A percentile compares a stretch with the other conserved stretches of the same genome.
phyloP scores from a whole-genome alignment of 371 early-diverging fungal genomes.

The Saksenaea vasiformis region DNA sequence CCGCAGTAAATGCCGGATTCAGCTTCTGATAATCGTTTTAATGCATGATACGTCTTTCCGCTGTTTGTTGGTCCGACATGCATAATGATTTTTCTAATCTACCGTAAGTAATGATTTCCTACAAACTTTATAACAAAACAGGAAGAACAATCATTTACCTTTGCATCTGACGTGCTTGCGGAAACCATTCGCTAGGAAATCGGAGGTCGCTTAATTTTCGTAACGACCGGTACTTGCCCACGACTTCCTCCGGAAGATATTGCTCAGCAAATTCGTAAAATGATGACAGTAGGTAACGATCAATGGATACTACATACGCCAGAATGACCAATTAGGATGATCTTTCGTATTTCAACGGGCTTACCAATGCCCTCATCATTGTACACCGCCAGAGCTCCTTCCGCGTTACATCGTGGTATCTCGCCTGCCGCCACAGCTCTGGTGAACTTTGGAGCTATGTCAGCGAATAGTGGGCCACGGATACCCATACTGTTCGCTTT shows the following conservation, averaged over 20 bases:
- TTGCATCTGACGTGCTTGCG: constrained; percentile 71
- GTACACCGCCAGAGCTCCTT: neutral
- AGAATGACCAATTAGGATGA: neutral
- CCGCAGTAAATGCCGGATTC: constrained; percentile 86
- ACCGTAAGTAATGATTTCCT: neutral
- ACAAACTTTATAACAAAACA: neutral
- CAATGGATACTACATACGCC: constrained; percentile 20
- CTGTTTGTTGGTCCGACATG: constrained; percentile 98
- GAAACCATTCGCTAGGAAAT: constrained; percentile 82
- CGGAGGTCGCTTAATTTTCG: constrained; percentile 73
- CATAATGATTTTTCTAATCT: constrained; percentile 73
- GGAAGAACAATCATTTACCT: constrained; percentile 38
- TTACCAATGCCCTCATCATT: constrained; percentile 16
- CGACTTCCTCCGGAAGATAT: constrained; percentile 28
- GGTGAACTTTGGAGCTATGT: constrained; percentile 20
- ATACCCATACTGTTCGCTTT: constrained; percentile 31
- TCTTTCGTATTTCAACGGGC: neutral
- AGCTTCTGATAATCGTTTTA: constrained; percentile 69
- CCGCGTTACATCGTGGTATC: constrained; percentile 18
- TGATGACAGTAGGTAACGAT: constrained; percentile 29
- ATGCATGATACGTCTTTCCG: constrained; percentile 93
- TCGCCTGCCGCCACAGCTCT: constrained; percentile 16
- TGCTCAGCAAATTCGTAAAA: constrained; percentile 44
- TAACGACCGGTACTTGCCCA: constrained; percentile 48
- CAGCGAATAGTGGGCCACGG: constrained; percentile 16